Evolutionary conservation across 2,329 filamentous ascomycete species (phyloP), one percentile per base, ranked within the genome.

Genomic region (Aspergillus flavus): DNA sequence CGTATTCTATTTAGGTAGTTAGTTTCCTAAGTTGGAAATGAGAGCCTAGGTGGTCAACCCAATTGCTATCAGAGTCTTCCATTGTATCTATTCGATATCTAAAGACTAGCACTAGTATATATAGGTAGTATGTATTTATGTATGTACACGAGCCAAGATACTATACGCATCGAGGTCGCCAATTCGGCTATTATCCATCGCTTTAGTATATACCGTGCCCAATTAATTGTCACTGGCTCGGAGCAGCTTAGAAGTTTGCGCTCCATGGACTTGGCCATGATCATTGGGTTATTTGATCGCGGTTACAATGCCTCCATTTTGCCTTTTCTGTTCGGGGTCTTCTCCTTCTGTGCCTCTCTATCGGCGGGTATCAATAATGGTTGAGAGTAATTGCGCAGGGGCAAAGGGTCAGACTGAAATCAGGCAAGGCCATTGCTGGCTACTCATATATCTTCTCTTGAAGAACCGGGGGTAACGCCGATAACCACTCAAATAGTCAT

Each of bases 221-320:
- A 55, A 16, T 34, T 19, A 32, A 52, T n/a, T 32, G 26, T 2
- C 26, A 28, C 48, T 52, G 26, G 19, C 26, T 52, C 12, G 30
- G 39, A 41, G 39, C 6, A 39, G 71, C 70, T 54, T 50, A 75
- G 67, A 63, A 76, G 74, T 66, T 78, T 76, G 56, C 72, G 76
- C 64, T 80, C 76, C 68, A 76, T 75, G 11, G 71, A 71, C 28
- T 80, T 80, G 23, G 77, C 78, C 62, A 78, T 81, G 48, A 80
- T 75, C 66, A 77, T 75, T 60, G 82, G 74, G 66, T 83, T 84
- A 45, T 79, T 79, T 57, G 82, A 80, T 57, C 80, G 79, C 56
- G 81, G 81, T 36, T 81, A 83, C 50, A 84, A 71, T 43, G 82
- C 79, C 73, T 83, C 80, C 79, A 83, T 82, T 61, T 64, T 9